Conservation (phyloP, 2,329 filamentous ascomycete genomes). For the Claviceps cyperi region DNA sequence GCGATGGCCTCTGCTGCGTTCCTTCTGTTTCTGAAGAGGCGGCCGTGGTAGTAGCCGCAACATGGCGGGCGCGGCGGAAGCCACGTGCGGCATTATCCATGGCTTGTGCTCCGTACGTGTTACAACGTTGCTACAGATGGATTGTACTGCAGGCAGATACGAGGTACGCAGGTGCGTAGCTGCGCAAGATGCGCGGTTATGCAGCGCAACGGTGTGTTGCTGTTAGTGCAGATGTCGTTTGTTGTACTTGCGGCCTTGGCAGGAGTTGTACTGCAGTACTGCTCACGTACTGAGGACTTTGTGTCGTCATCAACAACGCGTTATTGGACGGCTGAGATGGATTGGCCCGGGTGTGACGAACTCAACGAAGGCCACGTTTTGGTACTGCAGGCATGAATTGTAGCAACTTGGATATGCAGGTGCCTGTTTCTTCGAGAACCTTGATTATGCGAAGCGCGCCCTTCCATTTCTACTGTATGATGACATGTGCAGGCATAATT, state of each 20-base stretch:
- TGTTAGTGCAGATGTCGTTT: background rate
- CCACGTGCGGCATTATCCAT: conserved; percentile 18
- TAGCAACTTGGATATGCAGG: background rate
- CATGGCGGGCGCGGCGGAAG: conserved; percentile 17
- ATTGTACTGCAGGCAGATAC: background rate
- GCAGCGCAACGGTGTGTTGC: background rate
- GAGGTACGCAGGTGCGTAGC: background rate
- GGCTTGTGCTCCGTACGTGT: background rate
- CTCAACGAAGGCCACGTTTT: background rate
- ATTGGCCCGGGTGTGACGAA: background rate
- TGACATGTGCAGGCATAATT: no score
- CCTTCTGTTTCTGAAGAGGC: background rate
- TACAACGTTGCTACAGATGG: background rate
- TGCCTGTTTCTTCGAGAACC: no score
- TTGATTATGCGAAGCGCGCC: background rate
- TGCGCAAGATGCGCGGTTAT: background rate
- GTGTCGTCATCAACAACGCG: background rate
- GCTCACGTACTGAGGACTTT: background rate
- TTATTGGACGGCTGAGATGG: background rate
- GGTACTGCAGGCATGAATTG: background rate
- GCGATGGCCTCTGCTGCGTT: background rate
- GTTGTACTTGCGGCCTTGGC: background rate
- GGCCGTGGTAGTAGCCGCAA: conserved; percentile 10
- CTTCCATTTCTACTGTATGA: background rate
- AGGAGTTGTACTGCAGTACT: background rate